Conservation (phyloP, 2,329 filamentous ascomycete species). For the Huntiella moniliformis region DNA sequence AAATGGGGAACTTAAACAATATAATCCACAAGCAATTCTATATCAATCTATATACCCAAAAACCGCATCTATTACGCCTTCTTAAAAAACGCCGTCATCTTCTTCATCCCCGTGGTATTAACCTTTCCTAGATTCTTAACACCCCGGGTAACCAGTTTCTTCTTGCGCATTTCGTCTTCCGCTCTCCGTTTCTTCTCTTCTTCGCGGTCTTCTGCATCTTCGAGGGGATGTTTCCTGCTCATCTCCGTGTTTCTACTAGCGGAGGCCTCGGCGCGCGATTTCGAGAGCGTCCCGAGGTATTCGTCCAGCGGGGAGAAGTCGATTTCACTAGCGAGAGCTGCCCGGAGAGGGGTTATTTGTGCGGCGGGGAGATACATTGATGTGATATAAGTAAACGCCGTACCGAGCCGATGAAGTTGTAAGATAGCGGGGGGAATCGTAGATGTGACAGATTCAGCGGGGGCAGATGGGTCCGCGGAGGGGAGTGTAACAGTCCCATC, state of each 20-base stretch:
- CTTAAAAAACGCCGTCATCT: slow-evolving; percentile 84
- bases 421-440: slow-evolving; percentile 25
- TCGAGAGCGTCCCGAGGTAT: slow-evolving; percentile 47
- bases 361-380: slow-evolving; percentile 36
- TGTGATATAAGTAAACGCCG: slow-evolving; percentile 46
- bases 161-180: slow-evolving; percentile 77
- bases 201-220: slow-evolving; percentile 46
- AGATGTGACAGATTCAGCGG: slow-evolving; percentile 15
- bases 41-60: not conserved
- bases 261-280: slow-evolving; percentile 51
- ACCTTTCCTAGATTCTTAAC: slow-evolving; percentile 75
- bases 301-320: slow-evolving; percentile 55
- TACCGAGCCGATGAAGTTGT: slow-evolving; percentile 43
- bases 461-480: slow-evolving; percentile 18
- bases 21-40: not conserved
- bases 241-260: slow-evolving; percentile 53
- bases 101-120: slow-evolving; percentile 85
- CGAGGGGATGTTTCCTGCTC: slow-evolving; percentile 45
- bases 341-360: slow-evolving; percentile 25
- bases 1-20: slow-evolving; percentile 13
- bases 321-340: slow-evolving; percentile 24
- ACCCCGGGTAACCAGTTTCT: slow-evolving; percentile 53
- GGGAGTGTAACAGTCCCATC: not conserved
- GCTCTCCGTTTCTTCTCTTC: slow-evolving; percentile 68
- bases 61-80: slow-evolving; percentile 30